A percentile compares a stretch with the other conserved stretches of the same genome.
These are phyloP conservation scores for Euphorbia corollata DNA, from an alignment of 441 rosid species.

Conservation along the genomic window DNA sequence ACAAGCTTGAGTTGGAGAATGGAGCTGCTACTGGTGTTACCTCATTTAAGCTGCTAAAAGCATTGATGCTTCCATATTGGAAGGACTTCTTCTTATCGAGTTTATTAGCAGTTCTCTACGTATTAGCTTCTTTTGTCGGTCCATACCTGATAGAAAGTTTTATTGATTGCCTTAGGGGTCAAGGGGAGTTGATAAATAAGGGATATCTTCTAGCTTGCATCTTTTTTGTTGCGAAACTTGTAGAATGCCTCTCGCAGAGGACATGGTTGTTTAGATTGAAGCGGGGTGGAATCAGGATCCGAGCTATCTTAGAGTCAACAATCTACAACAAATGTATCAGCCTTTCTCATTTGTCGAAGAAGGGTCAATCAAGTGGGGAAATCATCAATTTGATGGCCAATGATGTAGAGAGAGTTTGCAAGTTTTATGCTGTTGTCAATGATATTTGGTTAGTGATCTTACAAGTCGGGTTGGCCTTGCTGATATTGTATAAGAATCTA, in stretches of 20 bases:
- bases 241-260: constrained; percentile 39
- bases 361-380: constrained; percentile 52
- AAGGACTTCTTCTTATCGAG: constrained; percentile 48
- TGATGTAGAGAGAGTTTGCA: constrained; percentile 52
- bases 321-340: constrained; percentile 51
- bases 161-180: constrained; percentile 60
- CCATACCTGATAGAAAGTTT: constrained; percentile 64
- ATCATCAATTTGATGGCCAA: constrained; percentile 57
- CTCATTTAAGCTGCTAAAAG: constrained; percentile 49
- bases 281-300: constrained; percentile 38
- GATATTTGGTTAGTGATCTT: constrained; percentile 44
- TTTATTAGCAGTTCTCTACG: constrained; percentile 33
- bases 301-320: constrained; percentile 33
- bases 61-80: constrained; percentile 49
- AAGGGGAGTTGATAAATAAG: constrained; percentile 31
- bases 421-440: constrained; percentile 40
- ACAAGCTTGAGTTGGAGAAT: constrained; percentile 41
- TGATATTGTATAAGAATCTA: constrained; percentile 43
- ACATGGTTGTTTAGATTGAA: constrained; percentile 41
- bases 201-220: constrained; percentile 40
- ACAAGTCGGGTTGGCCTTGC: constrained; percentile 41
- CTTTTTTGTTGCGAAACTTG: constrained; percentile 47
- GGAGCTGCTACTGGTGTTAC: constrained; percentile 33
- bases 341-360: constrained; percentile 44
- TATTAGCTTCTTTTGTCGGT: constrained; percentile 52